Base-by-base conservation (phyloP, 2,329 filamentous ascomycete genomes). In the Dichotomopilus funicola region DNA sequence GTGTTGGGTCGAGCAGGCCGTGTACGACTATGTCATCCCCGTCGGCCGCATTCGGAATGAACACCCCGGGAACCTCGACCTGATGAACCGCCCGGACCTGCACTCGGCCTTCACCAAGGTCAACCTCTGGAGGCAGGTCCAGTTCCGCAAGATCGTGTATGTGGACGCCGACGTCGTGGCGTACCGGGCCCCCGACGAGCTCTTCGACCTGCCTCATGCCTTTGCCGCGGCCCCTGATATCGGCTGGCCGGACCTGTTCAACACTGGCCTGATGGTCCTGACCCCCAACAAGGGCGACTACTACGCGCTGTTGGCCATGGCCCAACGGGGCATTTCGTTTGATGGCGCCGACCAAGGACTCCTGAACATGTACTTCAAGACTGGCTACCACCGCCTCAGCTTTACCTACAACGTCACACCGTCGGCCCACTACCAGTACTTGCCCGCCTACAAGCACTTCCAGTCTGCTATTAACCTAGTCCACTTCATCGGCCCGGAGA, bases 321-420 rank as follows among this genome's bases (percentile, higher is more conserved):
- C 94, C 33, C 82, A 91, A 63, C 79, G 85, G 54, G 91, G 91
- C 33, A 88, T 92, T 68, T 96, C 91, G 61, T 99, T 99, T 67
- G 94, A 99, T 69, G 94, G 94, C 49, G 94, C 94, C 40, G 94
- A 99, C 69, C 94, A 99, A 73, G 94, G 94, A 54, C 76, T 99
- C 51, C 75, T 99, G 64, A 99, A 99, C 71, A 91, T 95, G 79
- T 88, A 97, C 73, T 99, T 94, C 73, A 81, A 87, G 72, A 77
- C 86, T 68, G 82, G 81, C 58, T 96, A 86, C 81, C 86, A 96
- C 71, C 85, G 91, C 62, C 73, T 99, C 67, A 91, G 89, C 72
- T 99, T 99, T 73, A 87, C 86, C 50, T 99, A 97, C 77, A 99
- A 99, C 70, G 94, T 94, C 71, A 99, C 94, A 0, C 94, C 94